phyloP scores from a whole-genome alignment of 1,284 basidiomycete genomes.

The Gomphus bonarii region DNA sequence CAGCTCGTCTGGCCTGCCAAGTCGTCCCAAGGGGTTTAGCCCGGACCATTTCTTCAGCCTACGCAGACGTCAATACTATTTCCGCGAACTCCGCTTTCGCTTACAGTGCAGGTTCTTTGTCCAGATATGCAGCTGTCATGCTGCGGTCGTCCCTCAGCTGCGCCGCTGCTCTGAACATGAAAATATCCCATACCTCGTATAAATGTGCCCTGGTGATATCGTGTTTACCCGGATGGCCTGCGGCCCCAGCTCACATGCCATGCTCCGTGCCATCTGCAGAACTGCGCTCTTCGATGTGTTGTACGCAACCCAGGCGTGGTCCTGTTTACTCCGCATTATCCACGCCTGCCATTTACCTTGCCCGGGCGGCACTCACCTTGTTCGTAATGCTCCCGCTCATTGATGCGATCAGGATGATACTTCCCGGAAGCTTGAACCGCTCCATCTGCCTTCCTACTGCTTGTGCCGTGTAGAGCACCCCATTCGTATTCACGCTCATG shows the following conservation, averaged over 20 bases:
- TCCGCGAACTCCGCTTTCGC: neutral
- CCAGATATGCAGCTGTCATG: constrained; percentile 72
- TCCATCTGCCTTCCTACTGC: constrained; percentile 71
- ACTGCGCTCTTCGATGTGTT: constrained; percentile 78
- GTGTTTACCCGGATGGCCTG: constrained; percentile 66
- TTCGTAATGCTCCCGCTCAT: constrained; percentile 85
- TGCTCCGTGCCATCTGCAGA: constrained; percentile 72
- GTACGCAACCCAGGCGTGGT: constrained; percentile 69
- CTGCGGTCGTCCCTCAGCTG: constrained; percentile 24
- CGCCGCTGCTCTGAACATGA: neutral
- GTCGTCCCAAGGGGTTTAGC: constrained; percentile 64
- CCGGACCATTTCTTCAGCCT: constrained; percentile 53
- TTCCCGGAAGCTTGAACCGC: constrained; percentile 60
- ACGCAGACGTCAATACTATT: neutral
- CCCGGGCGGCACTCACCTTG: constrained; percentile 35
- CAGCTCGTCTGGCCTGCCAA: constrained; percentile 69
- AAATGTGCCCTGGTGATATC: constrained; percentile 69
- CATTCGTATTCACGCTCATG: constrained; percentile 66
- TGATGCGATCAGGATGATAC: constrained; percentile 76
- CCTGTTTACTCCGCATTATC: constrained; percentile 27
- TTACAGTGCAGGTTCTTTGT: constrained; percentile 56
- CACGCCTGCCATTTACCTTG: neutral
- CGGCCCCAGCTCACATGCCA: constrained; percentile 74
- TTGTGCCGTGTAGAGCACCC: constrained; percentile 71
- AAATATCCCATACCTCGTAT: constrained; percentile 40